Evolutionary conservation across 2,329 filamentous ascomycete genomes (phyloP), one percentile per base, ranked within the genome.

Genomic region (Saccharata proteae): DNA sequence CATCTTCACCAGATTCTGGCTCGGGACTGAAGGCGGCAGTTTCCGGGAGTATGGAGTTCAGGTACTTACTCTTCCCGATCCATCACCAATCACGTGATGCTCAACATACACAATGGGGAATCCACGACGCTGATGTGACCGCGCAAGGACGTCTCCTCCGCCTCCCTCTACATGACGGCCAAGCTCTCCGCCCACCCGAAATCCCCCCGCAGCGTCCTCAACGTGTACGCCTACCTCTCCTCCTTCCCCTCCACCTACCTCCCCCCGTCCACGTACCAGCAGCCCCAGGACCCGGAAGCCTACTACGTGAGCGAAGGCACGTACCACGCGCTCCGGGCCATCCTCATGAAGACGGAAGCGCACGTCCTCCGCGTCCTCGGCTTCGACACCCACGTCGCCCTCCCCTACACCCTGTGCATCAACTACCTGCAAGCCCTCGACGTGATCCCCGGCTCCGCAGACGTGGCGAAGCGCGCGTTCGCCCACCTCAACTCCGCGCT

Each of bases 351-450:
- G n/a, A 69, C 77, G 29, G 90, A 98, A 55, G 72, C 79, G 3
- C 72, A 76, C 23, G 74, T 96, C 12, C 67, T 96, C 2, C 74
- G 74, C 38, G 67, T 74, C 0, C 64, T 94, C 1, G 76, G 77
- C 10, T 96, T 93, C 55, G 72, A 92, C 46, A 81, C 78, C 2
- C 82, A 90, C 43, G 82, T 92, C 8, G 75, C 82, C 1, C 67
- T 94, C 1, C 90, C 90, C 0, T 83, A 96, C 48, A 71, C 80
- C 0, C 71, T 96, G 10, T 82, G 82, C 36, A 71, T 96, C 36
- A 94, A 86, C 5, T 98, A 96, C 51, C 71, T 96, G 1, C 88
- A 96, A 57, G 79, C 86, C 0, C 71, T 98, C 12, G 82, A 84
- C 36, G 77, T 80, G 28, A 67, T 76, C 39, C 44, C 48, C 3